Base-by-base conservation (phyloP, 2,329 filamentous ascomycete genomes). In the Neopestalotiopsis sp. region DNA sequence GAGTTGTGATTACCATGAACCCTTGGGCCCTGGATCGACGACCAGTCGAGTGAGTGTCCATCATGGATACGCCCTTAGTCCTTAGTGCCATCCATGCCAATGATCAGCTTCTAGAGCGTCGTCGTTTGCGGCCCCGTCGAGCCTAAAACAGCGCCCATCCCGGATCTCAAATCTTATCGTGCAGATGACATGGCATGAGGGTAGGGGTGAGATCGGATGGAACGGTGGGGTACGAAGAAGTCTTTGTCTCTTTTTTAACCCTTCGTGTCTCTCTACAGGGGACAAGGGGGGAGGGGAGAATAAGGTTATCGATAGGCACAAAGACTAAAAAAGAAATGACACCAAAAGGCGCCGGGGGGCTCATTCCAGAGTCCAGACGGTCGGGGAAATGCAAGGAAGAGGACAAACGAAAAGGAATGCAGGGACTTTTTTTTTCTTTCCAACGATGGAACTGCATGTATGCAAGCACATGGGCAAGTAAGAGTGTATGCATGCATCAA, bases 261-360 rank as follows among this genome's bases (percentile, higher is more conserved):
- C 17, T n/a, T 17, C 45, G 34, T 38, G 34, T 38, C 34, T 38
- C 34, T 38, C 34, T 38, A 38, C 34, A 38, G n/a, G 32, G n/a
- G n/a, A 62, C 28, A 20, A 40, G 57, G 28, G n/a, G 32, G n/a
- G 4, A 14, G 24, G 30, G n/a, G 20, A 28, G 30, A 57, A 34
- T 66, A 66, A 66, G 63, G 63, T 66, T 66, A 66, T 66, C 63
- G 63, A 66, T 66, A 66, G 63, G 63, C 28, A 57, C 20, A 24
- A 66, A 45, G 24, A 56, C 49, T 40, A 66, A 66, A 24, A 34
- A 10, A 32, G 38, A 49, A 38, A 2, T 7, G 24, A 17, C 13
- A 10, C 57, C 5, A 34, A 38, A 49, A 64, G n/a, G n/a, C 45
- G n/a, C 20, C 45, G 45, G 45, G 20, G n/a, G 24, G 24, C 24